Base-by-base conservation (phyloP, 768 basidiomycete species). In the Boletus subparvulus region DNA sequence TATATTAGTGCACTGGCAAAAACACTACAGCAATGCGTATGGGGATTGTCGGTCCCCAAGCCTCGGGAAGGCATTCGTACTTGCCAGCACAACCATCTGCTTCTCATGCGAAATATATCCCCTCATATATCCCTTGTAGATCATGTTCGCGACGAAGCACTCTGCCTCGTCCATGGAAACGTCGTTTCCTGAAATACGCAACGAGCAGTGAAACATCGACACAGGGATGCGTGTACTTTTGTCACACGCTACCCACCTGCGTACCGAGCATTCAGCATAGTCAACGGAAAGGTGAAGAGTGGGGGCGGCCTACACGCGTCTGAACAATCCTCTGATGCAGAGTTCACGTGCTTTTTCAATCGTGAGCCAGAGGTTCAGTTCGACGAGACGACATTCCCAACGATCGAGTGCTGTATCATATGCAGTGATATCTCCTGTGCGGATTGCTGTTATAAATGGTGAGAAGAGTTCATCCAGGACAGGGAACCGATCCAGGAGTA, bases 101-200 rank as follows among this genome's bases (percentile, higher is more conserved):
- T 90, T 91, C 68, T 91, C 92, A 66, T 99, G 97, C 48, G 93
- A 94, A 65, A 99, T 94, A 73, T 98, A 99, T 10, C 97, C 97
- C 49, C 90, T 83, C 74, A 98, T 87, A 70, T 87, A 92, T 19
- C 90, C 91, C 75, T 88, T 92, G 76, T 88, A 94, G 43, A 98
- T 90, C 91, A 96, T 90, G 69, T 95, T 95, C 30, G 94, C 94
- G 9, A 97, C 84, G 50, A 94, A 81, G 71, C 94, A 97, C 72
- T 98, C 94, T 3, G 92, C 91, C 71, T 96, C 94, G 61, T 90
- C 94, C 57, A 78, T 68, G 9, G 85, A 78, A 24, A 90, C 83
- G 12, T 86, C 82, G 56, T 84, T 80, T 3, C 88, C 90, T 4
- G 89, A 87, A 54, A 92, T 73, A 50, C 75, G 77, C 47, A 96